Evolutionary conservation across 2,329 filamentous ascomycete genomes (phyloP).

Genomic region (Allantophomopsis cytisporea): DNA sequence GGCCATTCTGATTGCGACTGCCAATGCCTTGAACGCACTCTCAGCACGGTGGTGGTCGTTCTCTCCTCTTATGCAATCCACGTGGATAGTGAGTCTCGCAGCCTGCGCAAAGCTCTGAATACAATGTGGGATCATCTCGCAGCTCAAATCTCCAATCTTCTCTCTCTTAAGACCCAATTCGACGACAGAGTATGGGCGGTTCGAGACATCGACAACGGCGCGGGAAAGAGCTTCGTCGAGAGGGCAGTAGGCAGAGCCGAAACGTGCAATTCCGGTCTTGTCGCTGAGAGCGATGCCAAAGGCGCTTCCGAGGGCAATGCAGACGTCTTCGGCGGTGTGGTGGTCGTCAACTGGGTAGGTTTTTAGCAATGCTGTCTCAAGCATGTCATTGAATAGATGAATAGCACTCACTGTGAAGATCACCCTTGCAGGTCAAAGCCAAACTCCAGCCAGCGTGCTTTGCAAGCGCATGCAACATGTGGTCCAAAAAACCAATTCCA

Average conservation of each 20-base stretch:
- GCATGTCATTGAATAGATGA: not conserved
- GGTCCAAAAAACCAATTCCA: conserved; percentile 94
- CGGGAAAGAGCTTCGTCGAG: conserved; percentile 91
- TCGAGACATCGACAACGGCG: conserved; percentile 88
- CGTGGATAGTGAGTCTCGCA: conserved; percentile 84
- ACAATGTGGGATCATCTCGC: conserved; percentile 96
- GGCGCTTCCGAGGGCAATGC: conserved; percentile 75
- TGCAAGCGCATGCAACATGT: conserved; percentile 94
- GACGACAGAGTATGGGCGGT: conserved; percentile 75
- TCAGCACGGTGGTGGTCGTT: conserved; percentile 97
- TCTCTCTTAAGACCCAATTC: conserved; percentile 78
- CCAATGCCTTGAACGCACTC: conserved; percentile 93
- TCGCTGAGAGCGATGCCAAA: conserved; percentile 71
- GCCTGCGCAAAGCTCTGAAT: conserved; percentile 88
- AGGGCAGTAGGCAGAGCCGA: conserved; percentile 83
- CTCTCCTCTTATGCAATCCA: conserved; percentile 77
- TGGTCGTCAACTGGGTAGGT: conserved; percentile 76
- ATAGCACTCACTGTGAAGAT: conserved; percentile 64
- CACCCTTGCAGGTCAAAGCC: conserved; percentile 68
- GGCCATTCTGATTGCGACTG: conserved; percentile 70
- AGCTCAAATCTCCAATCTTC: conserved; percentile 85
- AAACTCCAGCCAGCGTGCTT: conserved; percentile 96
- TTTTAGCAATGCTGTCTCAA: conserved; percentile 4
- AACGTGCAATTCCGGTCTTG: conserved; percentile 72
- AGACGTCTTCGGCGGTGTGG: conserved; percentile 93